Evolutionary conservation across 2,329 filamentous ascomycete genomes (phyloP), one percentile per base, ranked within the genome.

Genomic region (Fusarium sulawesiense): DNA sequence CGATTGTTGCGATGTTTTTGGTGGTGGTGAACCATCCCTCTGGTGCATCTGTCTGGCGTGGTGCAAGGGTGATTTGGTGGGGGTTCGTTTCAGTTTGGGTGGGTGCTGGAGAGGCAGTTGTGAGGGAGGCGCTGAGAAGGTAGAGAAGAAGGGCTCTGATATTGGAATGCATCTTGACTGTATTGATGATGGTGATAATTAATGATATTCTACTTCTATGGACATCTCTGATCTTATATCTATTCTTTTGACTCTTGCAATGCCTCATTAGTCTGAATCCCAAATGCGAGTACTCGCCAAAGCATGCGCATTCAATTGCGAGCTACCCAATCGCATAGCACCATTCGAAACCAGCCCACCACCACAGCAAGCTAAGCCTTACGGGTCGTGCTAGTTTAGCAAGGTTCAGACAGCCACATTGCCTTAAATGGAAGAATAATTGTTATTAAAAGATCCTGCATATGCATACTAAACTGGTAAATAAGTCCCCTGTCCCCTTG

Each of bases 11-110:
- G 44, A 80, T 65, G 57, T 74, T 56, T 9, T 78, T 51, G 3
- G 78, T 79, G 10, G 74, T 75, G 23, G 75, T 72, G 62, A 78
- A 80, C 29, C 58, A 57, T 6, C 64, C 62, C 4, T 64, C 56
- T 18, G 69, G 66, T 8, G 61, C 41, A 29, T 57, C 49, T 18
- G 45, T 20, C 25, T 58, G 47, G 6, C 62, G 55, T 6, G 62
- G 21, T 37, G 32, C 60, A 25, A 71, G 50, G 8, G 67, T 70
- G 16, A 60, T 37, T n/a, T 64, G 42, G 3, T 37, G 30, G 13
- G 64, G 44, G 41, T 60, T 41, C 3, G 64, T 30, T 4, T 6
- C 29, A 7, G 29, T 46, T 45, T 64, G 48, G 4, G 67, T 59
- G 25, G 64, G 32, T 6, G 64, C 47, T 48, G 68, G 48, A 41